Conservation (phyloP, 495 filamentous ascomycete genomes). For the Penicillium cinerascens region DNA sequence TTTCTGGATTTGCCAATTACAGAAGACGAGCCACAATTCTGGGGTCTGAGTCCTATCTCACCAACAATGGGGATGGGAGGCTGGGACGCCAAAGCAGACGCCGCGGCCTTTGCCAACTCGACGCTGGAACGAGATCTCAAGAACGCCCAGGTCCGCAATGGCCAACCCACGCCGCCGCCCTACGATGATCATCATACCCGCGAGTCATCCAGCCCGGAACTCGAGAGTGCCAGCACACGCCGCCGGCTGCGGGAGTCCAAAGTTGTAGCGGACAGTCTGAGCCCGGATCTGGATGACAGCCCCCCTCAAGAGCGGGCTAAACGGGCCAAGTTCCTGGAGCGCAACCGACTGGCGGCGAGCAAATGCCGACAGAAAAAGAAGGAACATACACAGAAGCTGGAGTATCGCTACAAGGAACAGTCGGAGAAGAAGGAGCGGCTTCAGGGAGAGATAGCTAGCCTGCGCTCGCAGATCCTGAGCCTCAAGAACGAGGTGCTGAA, state of each 20-base stretch:
- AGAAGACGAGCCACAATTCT: constrained; percentile 34
- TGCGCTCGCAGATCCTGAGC: constrained; percentile 43
- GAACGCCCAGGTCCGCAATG: constrained; percentile 40
- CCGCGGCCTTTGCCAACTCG: constrained; percentile 21
- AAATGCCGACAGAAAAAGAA: constrained; percentile 91
- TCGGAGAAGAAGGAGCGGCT: constrained; percentile 64
- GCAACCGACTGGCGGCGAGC: constrained; percentile 78
- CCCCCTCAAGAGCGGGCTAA: constrained; percentile 27
- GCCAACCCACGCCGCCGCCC: constrained; percentile 43
- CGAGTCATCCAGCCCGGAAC: constrained; percentile 5
- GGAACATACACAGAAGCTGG: constrained; percentile 60
- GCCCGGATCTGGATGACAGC: constrained; percentile 24
- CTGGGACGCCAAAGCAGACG: constrained; percentile 29
- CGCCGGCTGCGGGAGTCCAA: constrained; percentile 15
- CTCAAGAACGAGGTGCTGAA: constrained; percentile 57
- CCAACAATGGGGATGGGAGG: constrained; percentile 18
- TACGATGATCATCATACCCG: constrained; percentile 24
- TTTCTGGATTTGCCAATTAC: constrained; percentile 28
- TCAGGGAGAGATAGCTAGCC: constrained; percentile 50
- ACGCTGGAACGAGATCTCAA: constrained; percentile 32
- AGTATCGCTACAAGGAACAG: constrained; percentile 39
- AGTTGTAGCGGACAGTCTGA: constrained; percentile 20
- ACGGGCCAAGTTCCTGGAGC: constrained; percentile 61
- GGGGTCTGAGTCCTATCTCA: constrained; percentile 33
- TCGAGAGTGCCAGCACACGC: constrained; percentile 12